Conservation (phyloP, 2,329 filamentous ascomycete species). For the Albophoma yamanashiensis region DNA sequence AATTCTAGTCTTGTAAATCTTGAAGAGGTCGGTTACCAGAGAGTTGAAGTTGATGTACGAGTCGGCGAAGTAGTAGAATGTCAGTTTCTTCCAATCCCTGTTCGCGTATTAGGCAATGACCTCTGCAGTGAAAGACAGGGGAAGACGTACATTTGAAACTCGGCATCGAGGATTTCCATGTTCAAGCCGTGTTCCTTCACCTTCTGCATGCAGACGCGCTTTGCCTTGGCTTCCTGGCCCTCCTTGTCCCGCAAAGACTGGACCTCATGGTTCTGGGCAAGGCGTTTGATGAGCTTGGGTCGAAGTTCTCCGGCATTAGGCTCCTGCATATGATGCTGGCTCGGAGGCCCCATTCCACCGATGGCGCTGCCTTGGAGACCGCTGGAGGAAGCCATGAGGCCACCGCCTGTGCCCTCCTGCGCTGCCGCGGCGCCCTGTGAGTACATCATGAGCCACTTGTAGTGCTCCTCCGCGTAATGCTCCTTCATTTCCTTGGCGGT, state of each 20-base stretch:
- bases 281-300: constrained; percentile 91
- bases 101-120: constrained; percentile 2
- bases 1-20: constrained; percentile 97
- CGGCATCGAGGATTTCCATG: constrained; percentile 97
- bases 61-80: constrained; percentile 98
- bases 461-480: constrained; percentile 88
- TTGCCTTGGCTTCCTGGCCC: constrained; percentile 94
- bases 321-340: constrained; percentile 63
- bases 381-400: constrained; percentile 52
- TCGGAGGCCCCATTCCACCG: constrained; percentile 68
- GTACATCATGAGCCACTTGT: constrained; percentile 99
- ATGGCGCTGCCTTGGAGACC: constrained; percentile 59
- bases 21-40: constrained; percentile 93
- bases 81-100: constrained; percentile 98
- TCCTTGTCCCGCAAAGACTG: constrained; percentile 87
- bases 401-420: constrained; percentile 49
- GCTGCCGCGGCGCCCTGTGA: constrained; percentile 63
- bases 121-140: not conserved
- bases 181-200: constrained; percentile 88
- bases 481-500: constrained; percentile 83
- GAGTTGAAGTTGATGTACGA: constrained; percentile 99
- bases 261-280: constrained; percentile 87
- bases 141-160: constrained; percentile 84
- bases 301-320: constrained; percentile 67
- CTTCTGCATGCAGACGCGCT: constrained; percentile 93